Base-by-base conservation (phyloP, 768 basidiomycete genomes). In the Tremella mesenterica region DNA sequence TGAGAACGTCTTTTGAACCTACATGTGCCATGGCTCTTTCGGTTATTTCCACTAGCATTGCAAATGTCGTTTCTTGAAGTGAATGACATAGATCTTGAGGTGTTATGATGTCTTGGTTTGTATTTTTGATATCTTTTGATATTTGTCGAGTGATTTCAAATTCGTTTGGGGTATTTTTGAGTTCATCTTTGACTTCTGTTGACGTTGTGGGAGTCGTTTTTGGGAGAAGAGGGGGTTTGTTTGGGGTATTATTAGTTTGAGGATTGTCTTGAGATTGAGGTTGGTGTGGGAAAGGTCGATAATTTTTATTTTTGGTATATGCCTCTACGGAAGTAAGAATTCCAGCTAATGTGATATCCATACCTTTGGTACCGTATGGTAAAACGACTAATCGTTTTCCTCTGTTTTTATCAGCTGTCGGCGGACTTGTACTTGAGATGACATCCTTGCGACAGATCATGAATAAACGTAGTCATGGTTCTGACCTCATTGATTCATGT, bases 21-120 rank as follows among this genome's bases (percentile, higher is more conserved):
- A 96, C 92, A 73, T 97, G 95, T 26, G 95, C 95, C 95, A 99
- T 96, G 9, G 95, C 95, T 33, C 95, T 79, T 73, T 99, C 95
- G 0, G 95, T 97, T 56, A 96, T 99, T 75, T 99, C 95, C 14
- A 99, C 95, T 2, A 99, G 79, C 95, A 99, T 99, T 0, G 92
- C 86, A 71, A 86, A 99, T 0, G 96, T 83, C 0, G 88, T 95
- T 74, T 99, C 95, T 74, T 99, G 95, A 3, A 99, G 76, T 4
- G 90, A 91, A 73, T 90, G 96, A 74, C 95, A 99, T 25, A 99
- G 75, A 72, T 99, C 95, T n/a, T 88, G 86, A 12, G 92, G 83
- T 6, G 88, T 96, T 64, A 96, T 88, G 53, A 84, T 78, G 63
- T 91, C 85, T 30, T 79, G 76, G 21, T 79, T 77, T 16, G 77